Evolutionary conservation across 805 yeast genomes (phyloP).

Genomic region (Cyberlindnera amylophila): DNA sequence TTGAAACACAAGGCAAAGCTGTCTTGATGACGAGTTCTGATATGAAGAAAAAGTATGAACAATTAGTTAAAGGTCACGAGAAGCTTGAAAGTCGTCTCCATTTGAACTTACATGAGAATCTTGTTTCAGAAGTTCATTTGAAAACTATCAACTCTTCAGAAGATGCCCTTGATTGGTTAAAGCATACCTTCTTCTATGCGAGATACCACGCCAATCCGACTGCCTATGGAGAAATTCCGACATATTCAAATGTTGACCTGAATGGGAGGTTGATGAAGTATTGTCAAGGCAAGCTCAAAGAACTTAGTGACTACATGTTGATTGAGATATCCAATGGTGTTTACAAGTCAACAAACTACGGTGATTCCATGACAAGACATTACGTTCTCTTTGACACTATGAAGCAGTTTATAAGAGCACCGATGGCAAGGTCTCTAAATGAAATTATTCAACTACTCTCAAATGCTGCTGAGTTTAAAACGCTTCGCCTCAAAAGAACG

Average conservation of each 20-base stretch:
- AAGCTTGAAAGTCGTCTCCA: slow-evolving; percentile 46
- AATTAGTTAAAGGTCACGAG: slow-evolving; percentile 39
- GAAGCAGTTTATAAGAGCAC: slow-evolving; percentile 30
- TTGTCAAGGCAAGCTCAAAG: slow-evolving; percentile 32
- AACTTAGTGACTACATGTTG: slow-evolving; percentile 32
- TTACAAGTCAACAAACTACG: slow-evolving; percentile 37
- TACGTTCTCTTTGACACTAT: slow-evolving; percentile 44
- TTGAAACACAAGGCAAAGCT: slow-evolving; percentile 45
- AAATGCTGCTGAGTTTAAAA: slow-evolving; percentile 38
- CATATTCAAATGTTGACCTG: slow-evolving; percentile 18
- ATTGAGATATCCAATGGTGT: slow-evolving; percentile 19
- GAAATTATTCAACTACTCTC: slow-evolving; percentile 30
- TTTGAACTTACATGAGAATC: slow-evolving; percentile 35
- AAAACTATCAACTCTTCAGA: slow-evolving; percentile 35
- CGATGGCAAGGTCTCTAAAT: slow-evolving; percentile 18
- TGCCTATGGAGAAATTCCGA: slow-evolving; percentile 35
- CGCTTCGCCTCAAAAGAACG: slow-evolving; percentile 36
- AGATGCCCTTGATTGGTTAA: slow-evolving; percentile 44
- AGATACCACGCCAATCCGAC: slow-evolving; percentile 38
- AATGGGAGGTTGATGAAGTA: slow-evolving; percentile 33
- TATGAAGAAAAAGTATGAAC: slow-evolving; percentile 36
- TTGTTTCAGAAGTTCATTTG: slow-evolving; percentile 42
- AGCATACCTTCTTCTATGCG: slow-evolving; percentile 46
- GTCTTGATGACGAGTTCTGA: slow-evolving; percentile 42
- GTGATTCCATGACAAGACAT: slow-evolving; percentile 46